Percentiles rank a stretch among this genome's conserved stretches.
Conservation (phyloP, 495 filamentous ascomycete species). For the Melanomma pulvis-pyrius region DNA sequence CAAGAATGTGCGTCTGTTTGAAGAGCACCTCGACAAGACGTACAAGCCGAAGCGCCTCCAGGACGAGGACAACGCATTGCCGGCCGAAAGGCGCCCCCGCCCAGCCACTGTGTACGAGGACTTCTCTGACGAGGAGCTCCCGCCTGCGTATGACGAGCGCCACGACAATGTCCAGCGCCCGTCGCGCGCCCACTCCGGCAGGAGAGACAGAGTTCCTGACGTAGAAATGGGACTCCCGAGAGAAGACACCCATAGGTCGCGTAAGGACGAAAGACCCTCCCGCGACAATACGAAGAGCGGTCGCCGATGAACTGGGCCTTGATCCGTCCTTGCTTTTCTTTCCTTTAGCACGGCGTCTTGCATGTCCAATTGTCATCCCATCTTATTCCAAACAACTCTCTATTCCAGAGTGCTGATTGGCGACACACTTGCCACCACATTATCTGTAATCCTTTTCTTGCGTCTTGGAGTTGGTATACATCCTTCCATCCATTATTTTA, state of each 20-base stretch:
- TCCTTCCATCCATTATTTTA: too few relatives aligned
- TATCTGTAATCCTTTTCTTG: neutral
- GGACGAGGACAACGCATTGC: conserved; percentile 1
- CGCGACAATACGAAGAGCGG: conserved; percentile 17
- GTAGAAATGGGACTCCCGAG: conserved; percentile 28
- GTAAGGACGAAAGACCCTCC: conserved; percentile 13
- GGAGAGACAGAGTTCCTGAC: conserved; percentile 13
- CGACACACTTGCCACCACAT: too few relatives aligned
- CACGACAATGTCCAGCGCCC: conserved; percentile 19
- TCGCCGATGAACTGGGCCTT: conserved; percentile 2
- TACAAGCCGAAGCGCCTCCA: conserved; percentile 43
- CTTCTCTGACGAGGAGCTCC: conserved; percentile 42
- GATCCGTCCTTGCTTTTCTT: neutral
- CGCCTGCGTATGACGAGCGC: conserved; percentile 4
- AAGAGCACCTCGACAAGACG: conserved; percentile 41
- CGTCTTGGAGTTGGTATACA: too few relatives aligned
- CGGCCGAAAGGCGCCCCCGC: conserved; percentile 28
- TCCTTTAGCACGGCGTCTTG: neutral
- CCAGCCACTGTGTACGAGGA: conserved; percentile 48
- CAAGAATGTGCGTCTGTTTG: conserved; percentile 43
- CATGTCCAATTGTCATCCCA: neutral
- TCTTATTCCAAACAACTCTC: too few relatives aligned
- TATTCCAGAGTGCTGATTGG: too few relatives aligned
- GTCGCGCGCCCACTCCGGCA: conserved; percentile 11
- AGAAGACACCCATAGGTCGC: neutral